Conservation (phyloP, 805 yeast species). For the Sugiyamaella americana region DNA sequence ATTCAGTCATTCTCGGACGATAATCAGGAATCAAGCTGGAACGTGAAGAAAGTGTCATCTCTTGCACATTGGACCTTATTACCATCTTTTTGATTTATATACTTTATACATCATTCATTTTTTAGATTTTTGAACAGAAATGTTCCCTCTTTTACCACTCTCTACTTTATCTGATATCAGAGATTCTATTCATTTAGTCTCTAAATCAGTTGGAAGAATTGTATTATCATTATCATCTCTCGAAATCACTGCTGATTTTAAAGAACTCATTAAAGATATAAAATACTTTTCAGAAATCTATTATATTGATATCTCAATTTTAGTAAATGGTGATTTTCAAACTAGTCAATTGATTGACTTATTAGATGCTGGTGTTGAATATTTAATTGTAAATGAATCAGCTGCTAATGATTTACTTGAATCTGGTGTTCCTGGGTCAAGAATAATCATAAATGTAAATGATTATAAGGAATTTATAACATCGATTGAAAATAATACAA, state of each 20-base stretch:
- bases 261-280: neutral
- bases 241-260: slow-evolving; percentile 5
- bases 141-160: slow-evolving; percentile 12
- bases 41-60: too few relatives aligned
- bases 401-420: slow-evolving; percentile 33
- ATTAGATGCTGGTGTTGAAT: slow-evolving; percentile 55
- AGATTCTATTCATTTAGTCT: neutral
- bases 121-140: neutral
- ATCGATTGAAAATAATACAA: slow-evolving; percentile 1
- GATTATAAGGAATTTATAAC: neutral
- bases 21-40: too few relatives aligned
- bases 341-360: slow-evolving; percentile 44
- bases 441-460: slow-evolving; percentile 37
- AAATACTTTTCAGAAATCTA: neutral
- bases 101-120: too few relatives aligned
- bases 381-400: slow-evolving; percentile 37
- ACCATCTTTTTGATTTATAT: too few relatives aligned
- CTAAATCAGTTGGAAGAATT: slow-evolving; percentile 2
- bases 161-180: neutral
- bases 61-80: too few relatives aligned
- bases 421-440: slow-evolving; percentile 47
- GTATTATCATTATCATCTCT: neutral
- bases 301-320: neutral
- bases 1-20: too few relatives aligned
- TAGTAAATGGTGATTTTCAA: neutral